Evolutionary conservation across 257 asterid genomes (phyloP), one percentile per base, ranked within the genome.

Genomic region (Handroanthus guayacan): DNA sequence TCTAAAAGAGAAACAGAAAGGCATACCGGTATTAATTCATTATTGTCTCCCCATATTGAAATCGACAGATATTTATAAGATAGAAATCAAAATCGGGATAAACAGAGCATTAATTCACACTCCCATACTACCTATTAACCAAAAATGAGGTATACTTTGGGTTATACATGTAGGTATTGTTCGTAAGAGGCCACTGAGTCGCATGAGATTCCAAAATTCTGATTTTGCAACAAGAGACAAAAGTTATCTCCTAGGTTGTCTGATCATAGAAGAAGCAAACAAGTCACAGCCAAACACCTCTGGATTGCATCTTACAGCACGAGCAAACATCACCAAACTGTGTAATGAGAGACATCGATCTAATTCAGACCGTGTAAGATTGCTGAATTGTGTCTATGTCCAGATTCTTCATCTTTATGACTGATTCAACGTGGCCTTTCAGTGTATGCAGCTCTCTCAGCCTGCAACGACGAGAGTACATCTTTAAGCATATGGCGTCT

Each of bases 321-420:
- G 2, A 34, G 39, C 43, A 5, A 43, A 3, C 56, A 25, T 14
- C 64, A 3, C 9, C 64, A 58, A 18, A 20, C 20, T 3, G 10
- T 25, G 14, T 4, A 58, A 58, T 2, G 11, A 20, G 13, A 8
- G n/a, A 16, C 11, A 4, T 66, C 48, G 31, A 37, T 34, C 44
- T 5, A 57, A 67, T 80, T 90, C 77, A 91, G 69, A 91, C 91
- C 6, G 97, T 87, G 89, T 91, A 89, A 0, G 92, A 81, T 74
- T 88, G 92, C 58, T 88, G 92, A 48, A 89, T 86, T 3, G 90
- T 85, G 78, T 85, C 91, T n/a, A 87, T 89, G 80, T 83, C 92
- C 3, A 89, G 92, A 82, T 89, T 89, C 95, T 91, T 89, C 88
- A 89, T 41, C 83, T 86, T 87, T 67, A 89, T 86, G 3, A 89